Conservation (phyloP, 2,329 filamentous ascomycete species). For the Fusarium cicatricum region DNA sequence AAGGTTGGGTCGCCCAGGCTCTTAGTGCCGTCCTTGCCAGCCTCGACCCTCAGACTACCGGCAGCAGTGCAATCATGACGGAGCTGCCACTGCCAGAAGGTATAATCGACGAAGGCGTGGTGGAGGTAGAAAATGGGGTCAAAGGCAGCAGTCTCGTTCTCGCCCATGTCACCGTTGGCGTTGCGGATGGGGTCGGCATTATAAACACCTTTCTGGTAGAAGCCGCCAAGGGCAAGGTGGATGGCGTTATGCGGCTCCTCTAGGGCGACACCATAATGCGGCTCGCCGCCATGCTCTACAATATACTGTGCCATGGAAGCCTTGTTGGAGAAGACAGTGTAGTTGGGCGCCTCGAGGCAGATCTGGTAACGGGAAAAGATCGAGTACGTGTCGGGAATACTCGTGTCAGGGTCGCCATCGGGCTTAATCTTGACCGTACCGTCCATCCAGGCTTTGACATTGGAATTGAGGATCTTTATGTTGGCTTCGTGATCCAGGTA, state of each 20-base stretch:
- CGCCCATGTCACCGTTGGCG: background rate
- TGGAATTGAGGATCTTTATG: background rate
- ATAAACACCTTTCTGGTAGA: background rate
- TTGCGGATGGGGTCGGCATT: background rate
- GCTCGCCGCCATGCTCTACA: background rate
- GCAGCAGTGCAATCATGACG: background rate
- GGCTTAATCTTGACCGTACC: background rate
- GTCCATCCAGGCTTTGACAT: background rate
- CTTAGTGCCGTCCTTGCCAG: background rate
- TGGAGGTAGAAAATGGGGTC: background rate
- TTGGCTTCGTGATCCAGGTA: background rate
- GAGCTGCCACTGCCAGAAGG: background rate
- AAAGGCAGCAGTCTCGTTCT: background rate
- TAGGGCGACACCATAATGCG: background rate
- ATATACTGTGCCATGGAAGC: background rate
- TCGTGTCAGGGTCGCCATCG: background rate
- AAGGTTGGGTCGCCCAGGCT: background rate
- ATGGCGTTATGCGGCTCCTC: background rate
- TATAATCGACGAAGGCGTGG: background rate
- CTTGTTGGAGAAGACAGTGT: background rate
- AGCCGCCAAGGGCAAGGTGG: background rate
- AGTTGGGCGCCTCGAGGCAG: background rate
- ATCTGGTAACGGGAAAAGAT: too few species aligned
- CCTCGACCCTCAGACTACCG: background rate
- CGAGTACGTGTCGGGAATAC: too few species aligned